Evolutionary conservation across 2,329 filamentous ascomycete species (phyloP), one percentile per base, ranked within the genome.

Genomic region (Penicillium corylophilum): DNA sequence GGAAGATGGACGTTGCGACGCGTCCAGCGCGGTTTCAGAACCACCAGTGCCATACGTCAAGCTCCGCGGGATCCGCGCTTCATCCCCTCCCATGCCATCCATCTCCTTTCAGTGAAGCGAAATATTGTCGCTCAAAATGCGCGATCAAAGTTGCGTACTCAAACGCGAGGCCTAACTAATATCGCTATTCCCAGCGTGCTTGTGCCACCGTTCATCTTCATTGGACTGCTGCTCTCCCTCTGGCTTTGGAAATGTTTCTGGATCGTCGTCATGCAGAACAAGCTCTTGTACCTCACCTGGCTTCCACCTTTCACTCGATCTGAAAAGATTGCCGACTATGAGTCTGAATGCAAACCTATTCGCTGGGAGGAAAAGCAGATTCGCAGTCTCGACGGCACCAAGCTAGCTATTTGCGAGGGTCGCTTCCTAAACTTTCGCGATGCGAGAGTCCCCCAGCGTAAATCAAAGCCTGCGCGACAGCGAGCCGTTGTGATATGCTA

Each of bases 201-300:
- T n/a, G 71, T 87, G 3, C 85, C 88, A 7, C 89, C 89, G 0
- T 64, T 81, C 6, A 75, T 89, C 39, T 91, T 90, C 64, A 68
- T 76, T 13, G 84, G 86, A 1, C 76, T 92, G 31, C 76, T 89
- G 4, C 62, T 88, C 16, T 79, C 79, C 3, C 74, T 92, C 13
- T 92, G 79, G 79, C 69, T 73, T 1, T 81, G 80, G 70, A 82
- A 83, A 69, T 90, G 87, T 64, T 70, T 84, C 47, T 88, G 90
- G 84, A 83, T 91, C 73, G 77, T 93, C 24, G 60, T 88, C 4
- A 88, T 91, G 66, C 89, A 92, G 71, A 89, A 92, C 64, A 86
- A 87, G 65, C 89, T 92, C 65, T 87, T 92, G 53, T 92, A 91
- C 71, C 90, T 90, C 75, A 87, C 88, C 0, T 87, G 86, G 41